Conservation (phyloP, 2,329 filamentous ascomycete species). For the Hymenoscyphus albidus region DNA sequence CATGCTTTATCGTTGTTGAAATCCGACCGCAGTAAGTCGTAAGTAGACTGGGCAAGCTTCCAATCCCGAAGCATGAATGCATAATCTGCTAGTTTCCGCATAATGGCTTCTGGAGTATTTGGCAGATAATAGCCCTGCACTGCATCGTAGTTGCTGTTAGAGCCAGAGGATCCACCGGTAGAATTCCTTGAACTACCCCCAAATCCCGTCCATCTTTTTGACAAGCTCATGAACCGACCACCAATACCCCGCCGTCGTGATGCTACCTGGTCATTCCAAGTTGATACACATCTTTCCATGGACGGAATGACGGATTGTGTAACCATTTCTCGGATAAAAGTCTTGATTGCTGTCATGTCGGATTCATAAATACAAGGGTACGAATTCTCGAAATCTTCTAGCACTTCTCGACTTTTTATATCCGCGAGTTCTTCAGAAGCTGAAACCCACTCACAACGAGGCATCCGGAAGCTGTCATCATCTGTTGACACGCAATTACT, state of each 20-base stretch:
- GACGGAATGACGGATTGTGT: constrained; percentile 91
- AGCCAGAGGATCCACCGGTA: constrained; percentile 42
- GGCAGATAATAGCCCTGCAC: constrained; percentile 76
- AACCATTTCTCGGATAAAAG: constrained; percentile 90
- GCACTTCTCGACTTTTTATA: constrained; percentile 63
- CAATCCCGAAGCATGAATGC: constrained; percentile 96
- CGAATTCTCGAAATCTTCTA: constrained; percentile 67
- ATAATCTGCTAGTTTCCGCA: constrained; percentile 92
- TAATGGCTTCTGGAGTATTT: constrained; percentile 80
- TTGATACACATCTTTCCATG: constrained; percentile 87
- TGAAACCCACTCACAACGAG: constrained; percentile 83
- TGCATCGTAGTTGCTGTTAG: constrained; percentile 70
- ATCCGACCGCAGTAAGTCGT: constrained; percentile 83
- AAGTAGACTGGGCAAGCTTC: constrained; percentile 87
- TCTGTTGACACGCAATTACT: constrained; percentile 83
- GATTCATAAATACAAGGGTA: constrained; percentile 85
- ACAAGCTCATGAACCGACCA: constrained; percentile 91
- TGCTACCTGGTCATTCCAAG: constrained; percentile 97
- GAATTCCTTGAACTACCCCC: constrained; percentile 48
- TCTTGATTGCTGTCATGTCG: constrained; percentile 80
- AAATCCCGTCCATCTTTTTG: constrained; percentile 84
- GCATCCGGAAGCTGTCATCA: constrained; percentile 81
- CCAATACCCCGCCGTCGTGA: constrained; percentile 83
- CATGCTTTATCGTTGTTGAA: constrained; percentile 96
- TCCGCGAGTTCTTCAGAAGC: constrained; percentile 78